A percentile compares a stretch with the other conserved stretches of the same genome.
Evolutionary conservation across 2,329 filamentous ascomycete species (phyloP).

Genomic region (Curvularia hawaiiensis): DNA sequence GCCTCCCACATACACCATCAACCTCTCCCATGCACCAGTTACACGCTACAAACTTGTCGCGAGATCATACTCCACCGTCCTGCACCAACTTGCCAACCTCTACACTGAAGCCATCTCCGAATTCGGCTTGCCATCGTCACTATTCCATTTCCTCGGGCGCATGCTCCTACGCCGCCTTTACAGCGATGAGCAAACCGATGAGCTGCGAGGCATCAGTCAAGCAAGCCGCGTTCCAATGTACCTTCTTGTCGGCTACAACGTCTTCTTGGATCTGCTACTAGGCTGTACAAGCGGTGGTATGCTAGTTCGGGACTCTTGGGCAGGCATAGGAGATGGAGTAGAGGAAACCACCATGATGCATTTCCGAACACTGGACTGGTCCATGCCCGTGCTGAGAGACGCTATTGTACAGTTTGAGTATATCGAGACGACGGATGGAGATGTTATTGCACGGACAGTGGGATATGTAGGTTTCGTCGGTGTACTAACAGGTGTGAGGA

Average conservation of each 20-base stretch:
- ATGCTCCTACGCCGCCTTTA: constrained; percentile 58
- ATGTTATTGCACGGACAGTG: constrained; percentile 54
- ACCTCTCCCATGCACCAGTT: constrained; percentile 59
- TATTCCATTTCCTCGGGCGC: constrained; percentile 55
- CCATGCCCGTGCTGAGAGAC: constrained; percentile 51
- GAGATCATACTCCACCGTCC: constrained; percentile 50
- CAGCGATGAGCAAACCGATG: constrained; percentile 62
- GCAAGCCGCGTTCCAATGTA: constrained; percentile 61
- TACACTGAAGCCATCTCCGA: constrained; percentile 58
- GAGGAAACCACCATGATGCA: constrained; percentile 54
- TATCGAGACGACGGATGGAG: constrained; percentile 37
- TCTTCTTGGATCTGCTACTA: constrained; percentile 66
- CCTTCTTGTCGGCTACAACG: constrained; percentile 66
- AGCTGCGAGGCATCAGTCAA: constrained; percentile 63
- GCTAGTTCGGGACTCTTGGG: constrained; percentile 27
- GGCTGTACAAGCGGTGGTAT: constrained; percentile 67
- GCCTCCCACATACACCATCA: constrained; percentile 54
- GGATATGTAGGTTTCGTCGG: constrained; percentile 61
- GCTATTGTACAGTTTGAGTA: constrained; percentile 51
- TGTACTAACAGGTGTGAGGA: constrained; percentile 56
- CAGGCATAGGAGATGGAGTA: neutral
- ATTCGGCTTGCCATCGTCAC: constrained; percentile 27
- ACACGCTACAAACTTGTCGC: constrained; percentile 59
- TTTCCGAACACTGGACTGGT: constrained; percentile 60
- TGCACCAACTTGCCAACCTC: constrained; percentile 53